Percentiles rank a stretch among this genome's conserved stretches.
Evolutionary conservation across 2,329 filamentous ascomycete species (phyloP).

Genomic region (Colletotrichum viniferum): DNA sequence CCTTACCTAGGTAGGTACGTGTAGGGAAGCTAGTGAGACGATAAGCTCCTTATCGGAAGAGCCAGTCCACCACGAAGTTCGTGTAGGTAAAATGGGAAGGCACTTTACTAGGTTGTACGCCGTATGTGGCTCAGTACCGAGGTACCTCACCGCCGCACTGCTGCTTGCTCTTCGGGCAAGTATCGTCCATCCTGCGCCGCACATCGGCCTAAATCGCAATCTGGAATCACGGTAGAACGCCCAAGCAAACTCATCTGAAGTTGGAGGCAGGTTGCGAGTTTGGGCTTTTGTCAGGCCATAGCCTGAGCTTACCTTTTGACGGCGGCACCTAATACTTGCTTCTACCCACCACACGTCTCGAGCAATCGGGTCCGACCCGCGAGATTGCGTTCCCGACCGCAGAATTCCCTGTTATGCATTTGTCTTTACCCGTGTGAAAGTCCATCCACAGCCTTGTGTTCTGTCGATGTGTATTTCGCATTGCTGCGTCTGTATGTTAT

Average conservation of each 20-base stretch:
- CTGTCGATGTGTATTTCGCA: not conserved
- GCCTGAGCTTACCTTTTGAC: conserved; percentile 13
- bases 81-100: not conserved
- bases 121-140: not conserved
- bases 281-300: conserved; percentile 11
- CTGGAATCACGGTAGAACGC: conserved; percentile 10
- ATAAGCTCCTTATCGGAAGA: conserved; percentile 2
- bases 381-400: not conserved
- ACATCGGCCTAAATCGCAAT: conserved; percentile 1
- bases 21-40: not conserved
- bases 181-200: not conserved
- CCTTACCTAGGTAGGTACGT: not conserved
- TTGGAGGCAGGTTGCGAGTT: not conserved
- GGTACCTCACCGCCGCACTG: not conserved
- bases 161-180: not conserved
- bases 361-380: not conserved
- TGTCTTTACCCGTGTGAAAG: not conserved
- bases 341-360: not conserved
- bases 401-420: not conserved
- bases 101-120: not conserved
- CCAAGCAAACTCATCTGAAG: not conserved
- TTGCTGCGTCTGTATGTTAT: not conserved
- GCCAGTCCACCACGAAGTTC: not conserved
- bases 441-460: not conserved
- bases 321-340: not conserved